Percentiles rank a stretch among this genome's conserved stretches.
Evolutionary conservation across 257 asterid genomes (phyloP).

Genomic region (Orobanche coerulescens): DNA sequence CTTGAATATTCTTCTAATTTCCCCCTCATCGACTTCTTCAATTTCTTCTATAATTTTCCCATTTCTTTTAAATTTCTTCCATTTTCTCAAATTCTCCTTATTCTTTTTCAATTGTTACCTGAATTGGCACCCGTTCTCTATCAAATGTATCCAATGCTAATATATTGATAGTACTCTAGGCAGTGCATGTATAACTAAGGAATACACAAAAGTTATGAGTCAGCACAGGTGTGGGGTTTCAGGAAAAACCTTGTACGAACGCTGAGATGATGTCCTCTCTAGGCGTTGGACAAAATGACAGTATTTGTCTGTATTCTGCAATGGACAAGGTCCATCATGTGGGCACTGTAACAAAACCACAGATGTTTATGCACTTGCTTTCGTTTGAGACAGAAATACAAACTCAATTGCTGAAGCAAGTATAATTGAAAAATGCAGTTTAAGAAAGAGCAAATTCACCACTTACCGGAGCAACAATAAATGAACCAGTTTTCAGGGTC

Average conservation of each 20-base stretch:
- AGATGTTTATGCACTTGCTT: background rate
- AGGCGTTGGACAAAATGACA: conserved; percentile 96
- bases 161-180: background rate
- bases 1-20: no score
- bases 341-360: conserved; percentile 65
- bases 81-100: no score
- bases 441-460: conserved; percentile 18
- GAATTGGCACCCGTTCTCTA: no score
- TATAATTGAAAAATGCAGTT: conserved; percentile 1
- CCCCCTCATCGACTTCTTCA: no score
- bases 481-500: conserved; percentile 69
- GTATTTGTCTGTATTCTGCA: conserved; percentile 70
- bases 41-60: no score
- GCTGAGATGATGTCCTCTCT: conserved; percentile 89
- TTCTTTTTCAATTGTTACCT: no score
- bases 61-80: no score
- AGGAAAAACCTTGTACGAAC: conserved; percentile 61
- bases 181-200: background rate
- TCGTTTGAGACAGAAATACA: background rate
- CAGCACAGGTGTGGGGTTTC: conserved; percentile 4
- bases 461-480: conserved; percentile 87
- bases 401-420: conserved; percentile 5
- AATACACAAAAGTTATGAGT: conserved; percentile 5
- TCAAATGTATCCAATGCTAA: no score
- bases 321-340: conserved; percentile 91